Evolutionary conservation across 148 eudicot species (phyloP), one percentile per base, ranked within the genome.

Genomic region (Linanthus parryae): DNA sequence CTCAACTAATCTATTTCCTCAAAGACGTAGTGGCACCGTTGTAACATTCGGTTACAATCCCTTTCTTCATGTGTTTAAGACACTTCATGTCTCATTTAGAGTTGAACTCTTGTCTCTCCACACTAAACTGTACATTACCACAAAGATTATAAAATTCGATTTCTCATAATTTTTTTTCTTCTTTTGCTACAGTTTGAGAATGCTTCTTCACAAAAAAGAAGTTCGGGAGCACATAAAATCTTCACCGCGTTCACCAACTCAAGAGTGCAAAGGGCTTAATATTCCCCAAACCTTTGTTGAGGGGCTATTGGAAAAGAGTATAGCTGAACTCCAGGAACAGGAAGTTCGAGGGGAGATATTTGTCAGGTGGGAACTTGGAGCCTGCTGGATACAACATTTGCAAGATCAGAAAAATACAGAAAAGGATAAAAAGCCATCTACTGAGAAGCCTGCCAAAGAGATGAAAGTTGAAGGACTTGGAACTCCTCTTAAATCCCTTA

Each of bases 341-440:
- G 66, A 74, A 39, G 46, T 56, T 54, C 71, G 67, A 57, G 70
- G 62, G 51, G 88, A 85, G 34, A 58, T 56, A 60, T 82, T 78
- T 35, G 70, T 78, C 56, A 82, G 99, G 81, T 94, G 99, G 99
- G 99, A 94, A 75, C 82, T 94, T 44, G 99, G 99, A 66, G 99
- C 96, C 49, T 94, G 99, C 65, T 94, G 99, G 99, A 74, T 94
- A 57, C 99, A 94, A 55, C 99, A 94, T 74, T 76, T 94, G 61
- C 96, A 94, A 71, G 99, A 94, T 63, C 92, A 94, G 67, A 84
- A 82, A 29, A 84, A 64, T 62, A 27, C 83, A 33, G 99, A 84
- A 47, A 94, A 94, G 58, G 96, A 84, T 47, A 94, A 84, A 74
- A 88, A 84, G 62, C 50, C 67, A 18, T 64, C 96, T 58, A 36